Evolutionary conservation across 2,329 filamentous ascomycete species (phyloP).

Genomic region (Colletotrichum lindemuthianum): DNA sequence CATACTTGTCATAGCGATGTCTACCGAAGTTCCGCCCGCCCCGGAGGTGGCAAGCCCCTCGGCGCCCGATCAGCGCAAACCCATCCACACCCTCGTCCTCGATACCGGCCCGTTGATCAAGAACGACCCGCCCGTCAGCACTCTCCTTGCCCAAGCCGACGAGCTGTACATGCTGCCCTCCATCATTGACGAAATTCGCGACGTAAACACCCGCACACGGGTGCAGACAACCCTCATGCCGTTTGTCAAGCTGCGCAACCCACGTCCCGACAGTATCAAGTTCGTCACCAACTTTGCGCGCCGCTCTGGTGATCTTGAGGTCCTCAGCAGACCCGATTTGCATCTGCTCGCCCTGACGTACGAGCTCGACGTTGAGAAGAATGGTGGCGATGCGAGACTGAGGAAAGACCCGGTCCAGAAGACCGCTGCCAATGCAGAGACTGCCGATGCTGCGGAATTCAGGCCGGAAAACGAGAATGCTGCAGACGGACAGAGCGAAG

Average conservation of each 20-base stretch:
- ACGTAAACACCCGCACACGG: slow-evolving; percentile 80
- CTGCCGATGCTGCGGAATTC: slow-evolving; percentile 41
- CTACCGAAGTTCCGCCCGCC: slow-evolving; percentile 16
- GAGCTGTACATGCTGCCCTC: slow-evolving; percentile 84
- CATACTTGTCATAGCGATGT: slow-evolving; percentile 7
- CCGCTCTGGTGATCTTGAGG: slow-evolving; percentile 87
- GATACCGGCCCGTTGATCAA: slow-evolving; percentile 95
- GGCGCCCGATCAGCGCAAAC: slow-evolving; percentile 58
- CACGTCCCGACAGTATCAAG: slow-evolving; percentile 79
- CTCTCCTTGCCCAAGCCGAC: slow-evolving; percentile 80
- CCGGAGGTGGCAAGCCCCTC: slow-evolving; percentile 26
- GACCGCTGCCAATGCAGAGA: slow-evolving; percentile 75
- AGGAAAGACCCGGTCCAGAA: slow-evolving; percentile 84
- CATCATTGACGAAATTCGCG: slow-evolving; percentile 88
- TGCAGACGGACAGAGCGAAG: slow-evolving; percentile 36
- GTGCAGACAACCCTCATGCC: slow-evolving; percentile 87
- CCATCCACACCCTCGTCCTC: slow-evolving; percentile 84
- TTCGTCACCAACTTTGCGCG: slow-evolving; percentile 86
- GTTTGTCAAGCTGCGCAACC: slow-evolving; percentile 82
- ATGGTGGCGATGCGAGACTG: slow-evolving; percentile 88
- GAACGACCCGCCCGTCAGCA: slow-evolving; percentile 87
- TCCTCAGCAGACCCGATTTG: slow-evolving; percentile 89
- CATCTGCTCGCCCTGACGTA: slow-evolving; percentile 91
- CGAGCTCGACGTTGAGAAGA: slow-evolving; percentile 91
- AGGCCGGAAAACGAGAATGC: slow-evolving; percentile 32